Conservation (phyloP, 257 asterid species). For the Lithospermum erythrorhizon region DNA sequence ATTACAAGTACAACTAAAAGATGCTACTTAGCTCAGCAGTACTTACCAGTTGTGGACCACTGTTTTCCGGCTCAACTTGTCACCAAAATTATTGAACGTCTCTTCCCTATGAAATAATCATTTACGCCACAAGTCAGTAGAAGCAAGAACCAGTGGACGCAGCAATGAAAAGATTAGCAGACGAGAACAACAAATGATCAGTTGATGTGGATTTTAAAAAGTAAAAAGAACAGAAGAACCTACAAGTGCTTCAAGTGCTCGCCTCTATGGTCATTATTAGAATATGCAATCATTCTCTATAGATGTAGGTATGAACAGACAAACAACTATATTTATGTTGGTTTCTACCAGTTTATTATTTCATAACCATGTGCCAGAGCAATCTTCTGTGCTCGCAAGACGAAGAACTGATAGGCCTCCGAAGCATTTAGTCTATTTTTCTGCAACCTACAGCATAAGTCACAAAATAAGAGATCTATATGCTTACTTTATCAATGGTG, state of each 20-base stretch:
- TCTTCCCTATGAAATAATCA: constrained; percentile 60
- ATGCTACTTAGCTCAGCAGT: neutral
- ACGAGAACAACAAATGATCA: no score
- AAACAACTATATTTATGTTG: neutral
- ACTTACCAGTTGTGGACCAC: constrained; percentile 82
- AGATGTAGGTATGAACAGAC: neutral
- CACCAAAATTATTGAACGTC: constrained; percentile 84
- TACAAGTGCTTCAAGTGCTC: no score
- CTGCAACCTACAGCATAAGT: constrained; percentile 38
- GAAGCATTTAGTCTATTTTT: constrained; percentile 29
- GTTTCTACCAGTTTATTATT: constrained; percentile 72
- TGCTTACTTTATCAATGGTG: no score
- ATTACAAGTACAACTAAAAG: no score
- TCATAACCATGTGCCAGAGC: constrained; percentile 89
- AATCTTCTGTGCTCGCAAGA: constrained; percentile 70
- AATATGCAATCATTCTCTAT: neutral
- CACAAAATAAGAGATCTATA: no score
- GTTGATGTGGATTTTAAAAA: no score
- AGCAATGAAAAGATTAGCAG: no score
- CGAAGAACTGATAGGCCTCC: constrained; percentile 66
- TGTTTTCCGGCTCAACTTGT: constrained; percentile 69
- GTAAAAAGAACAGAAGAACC: no score
- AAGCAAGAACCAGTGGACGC: no score
- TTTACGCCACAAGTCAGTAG: neutral
- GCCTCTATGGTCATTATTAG: no score